Percentiles rank a stretch among this genome's conserved stretches.
These are phyloP conservation scores for Nigrospora osmanthi DNA, from an alignment of 2,329 filamentous ascomycete species.

Conservation along the genomic window DNA sequence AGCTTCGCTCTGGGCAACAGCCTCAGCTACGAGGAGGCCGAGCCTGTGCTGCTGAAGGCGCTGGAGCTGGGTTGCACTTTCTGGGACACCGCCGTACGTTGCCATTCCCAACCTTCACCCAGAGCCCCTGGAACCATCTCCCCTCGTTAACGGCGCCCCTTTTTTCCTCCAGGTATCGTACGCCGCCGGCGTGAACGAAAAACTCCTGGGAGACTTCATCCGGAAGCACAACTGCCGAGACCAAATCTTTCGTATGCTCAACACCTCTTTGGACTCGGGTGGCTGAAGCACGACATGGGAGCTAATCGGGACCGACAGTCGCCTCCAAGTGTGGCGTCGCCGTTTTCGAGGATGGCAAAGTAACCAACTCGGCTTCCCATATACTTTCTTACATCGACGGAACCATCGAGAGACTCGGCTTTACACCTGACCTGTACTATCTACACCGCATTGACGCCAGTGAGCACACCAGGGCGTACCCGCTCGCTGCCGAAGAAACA, in stretches of 20 bases:
- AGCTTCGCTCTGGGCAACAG: conserved; percentile 33
- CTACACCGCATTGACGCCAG: conserved; percentile 35
- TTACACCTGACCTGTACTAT: conserved; percentile 36
- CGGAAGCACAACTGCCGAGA: conserved; percentile 40
- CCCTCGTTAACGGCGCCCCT: neutral
- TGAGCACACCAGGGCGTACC: conserved; percentile 13
- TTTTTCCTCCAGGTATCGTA: conserved; percentile 32
- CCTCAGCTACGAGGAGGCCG: conserved; percentile 33
- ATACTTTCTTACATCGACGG: conserved; percentile 40
- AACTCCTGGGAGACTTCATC: conserved; percentile 41
- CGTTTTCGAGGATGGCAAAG: conserved; percentile 20
- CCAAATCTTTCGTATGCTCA: conserved; percentile 34
- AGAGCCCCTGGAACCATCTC: too few relatives aligned
- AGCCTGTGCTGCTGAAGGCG: conserved; percentile 40
- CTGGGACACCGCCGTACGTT: conserved; percentile 36
- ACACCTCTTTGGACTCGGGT: neutral
- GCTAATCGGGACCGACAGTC: conserved; percentile 19
- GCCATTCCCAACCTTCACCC: too few relatives aligned
- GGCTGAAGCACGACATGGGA: neutral
- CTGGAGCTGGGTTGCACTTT: conserved; percentile 37
- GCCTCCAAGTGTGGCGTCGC: conserved; percentile 40
- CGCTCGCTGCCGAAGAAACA: neutral
- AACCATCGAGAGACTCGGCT: conserved; percentile 38
- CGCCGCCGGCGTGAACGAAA: conserved; percentile 37
- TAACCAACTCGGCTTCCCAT: conserved; percentile 36